Evolutionary conservation across 2,329 filamentous ascomycete genomes (phyloP).

Genomic region (Aspergillus tubingensis): DNA sequence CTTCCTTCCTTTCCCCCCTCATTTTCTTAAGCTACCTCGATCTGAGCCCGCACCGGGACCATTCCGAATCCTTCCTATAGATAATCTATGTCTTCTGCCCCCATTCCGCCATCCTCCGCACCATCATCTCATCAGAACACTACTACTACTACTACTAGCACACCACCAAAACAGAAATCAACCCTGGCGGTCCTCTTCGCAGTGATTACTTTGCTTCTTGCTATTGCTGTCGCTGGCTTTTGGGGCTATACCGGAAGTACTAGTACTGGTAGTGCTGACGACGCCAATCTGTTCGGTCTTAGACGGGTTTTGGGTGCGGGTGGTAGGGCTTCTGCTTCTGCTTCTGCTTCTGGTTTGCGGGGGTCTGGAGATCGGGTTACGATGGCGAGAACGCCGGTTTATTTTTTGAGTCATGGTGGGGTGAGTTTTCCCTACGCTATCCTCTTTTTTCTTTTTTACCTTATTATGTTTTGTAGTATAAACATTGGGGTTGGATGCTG

Average conservation of each 20-base stretch:
- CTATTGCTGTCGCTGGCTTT: background rate
- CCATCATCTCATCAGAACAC: background rate
- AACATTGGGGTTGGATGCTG: background rate
- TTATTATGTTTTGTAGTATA: background rate
- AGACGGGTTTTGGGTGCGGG: conserved; percentile 23
- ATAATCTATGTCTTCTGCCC: background rate
- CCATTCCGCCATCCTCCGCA: background rate
- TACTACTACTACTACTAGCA: background rate
- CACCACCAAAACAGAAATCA: background rate
- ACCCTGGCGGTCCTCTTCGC: background rate
- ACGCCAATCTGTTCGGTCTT: conserved; percentile 32
- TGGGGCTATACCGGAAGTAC: background rate
- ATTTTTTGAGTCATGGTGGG: conserved; percentile 55
- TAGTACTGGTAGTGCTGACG: background rate
- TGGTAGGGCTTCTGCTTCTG: background rate
- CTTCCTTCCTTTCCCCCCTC: background rate
- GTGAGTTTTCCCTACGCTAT: conserved; percentile 26
- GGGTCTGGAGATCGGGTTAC: conserved; percentile 18
- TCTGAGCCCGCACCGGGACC: background rate
- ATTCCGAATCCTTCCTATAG: background rate
- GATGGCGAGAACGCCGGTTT: conserved; percentile 48
- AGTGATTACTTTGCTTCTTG: background rate
- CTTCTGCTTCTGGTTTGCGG: background rate
- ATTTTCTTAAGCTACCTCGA: too few relatives aligned
- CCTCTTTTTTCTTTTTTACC: too few relatives aligned